Base-by-base conservation (phyloP, 148 eudicot species). In the Silene latifolia region DNA sequence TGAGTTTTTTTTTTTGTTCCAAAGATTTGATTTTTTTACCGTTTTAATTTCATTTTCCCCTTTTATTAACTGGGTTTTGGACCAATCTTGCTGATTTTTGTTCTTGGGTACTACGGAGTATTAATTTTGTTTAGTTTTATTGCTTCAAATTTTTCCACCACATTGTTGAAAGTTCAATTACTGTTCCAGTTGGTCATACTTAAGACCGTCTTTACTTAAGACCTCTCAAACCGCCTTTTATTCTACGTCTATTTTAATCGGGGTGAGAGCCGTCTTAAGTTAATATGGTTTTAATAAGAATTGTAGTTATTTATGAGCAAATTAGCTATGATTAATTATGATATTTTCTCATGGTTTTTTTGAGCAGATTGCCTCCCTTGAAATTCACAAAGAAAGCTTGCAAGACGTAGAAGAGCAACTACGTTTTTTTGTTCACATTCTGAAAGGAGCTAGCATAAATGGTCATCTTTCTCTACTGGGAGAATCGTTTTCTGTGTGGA, bases 391-490 rank as follows among this genome's bases (percentile, higher is more conserved):
- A 77, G 91, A 89, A 74, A 87, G 75, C 77, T 71, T 93, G 85
- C 76, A 82, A 59, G 93, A 88, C 69, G 89, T 89, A 63, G 92
- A 92, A 88, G 97, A 92, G 78, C 98, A 95, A 79, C 89, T 95
- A 76, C 84, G 80, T 67, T 92, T 87, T 77, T 77, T 95, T 42
- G 74, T 82, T 74, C 91, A 92, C 80, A 79, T 73, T 15, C 56
- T 92, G 9, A 79, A 83, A 85, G 90, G 89, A 74, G 86, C 86
- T 53, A 74, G 72, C 63, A 69, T 92, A 68, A 67, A 69, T 63
- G 21, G 69, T 78, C 81, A 76, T 61, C 79, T 92, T 75, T 89
- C 99, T 51, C 78, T 92, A 75, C 76, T 96, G 69, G 91, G 89
- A 74, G 85, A 82, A 54, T 89, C 95, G 10, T 80, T 96, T 83